Base-by-base conservation (phyloP, 441 rosid species). In the Francoa sonchifolia region DNA sequence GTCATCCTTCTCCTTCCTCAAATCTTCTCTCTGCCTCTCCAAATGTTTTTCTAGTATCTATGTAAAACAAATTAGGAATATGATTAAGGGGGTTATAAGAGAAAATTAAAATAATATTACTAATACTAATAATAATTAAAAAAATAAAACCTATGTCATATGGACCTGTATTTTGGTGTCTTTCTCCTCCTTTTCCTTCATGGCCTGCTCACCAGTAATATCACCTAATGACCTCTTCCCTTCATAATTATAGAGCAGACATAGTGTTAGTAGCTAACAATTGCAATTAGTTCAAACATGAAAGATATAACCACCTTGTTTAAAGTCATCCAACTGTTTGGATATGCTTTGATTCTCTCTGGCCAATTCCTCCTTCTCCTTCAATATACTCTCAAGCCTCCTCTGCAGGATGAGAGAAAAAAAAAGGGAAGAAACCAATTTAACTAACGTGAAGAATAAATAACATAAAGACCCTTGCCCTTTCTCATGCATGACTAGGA, bases 121-220 rank as follows among this genome's bases (percentile, higher is more conserved):
- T n/a, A n/a, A n/a, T n/a, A n/a, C n/a, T n/a, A 38, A 23, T 8
- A 50, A 19, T 2, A 12, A 50, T 25, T 8, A 19, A 32, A 34
- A 29, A 29, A 30, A 51, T 14, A 52, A 29, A n/a, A 23, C 35
- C 8, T 16, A 41, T 14, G 21, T 25, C 23, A 29, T 39, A 11
- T 7, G 33, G 50, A 90, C 98, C 94, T 86, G 95, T 63, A 80
- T 69, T 60, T 73, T 82, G 29, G 79, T 78, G 30, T 89, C 95
- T 63, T 74, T 90, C 55, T 86, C 96, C 60, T 89, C 96, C 65
- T 67, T 89, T 60, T 89, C 97, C 74, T 82, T 82, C 72, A 76
- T 54, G 48, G 69, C 66, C 57, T 77, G 96, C 52, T 90, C 96
- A 42, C 73, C 63, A 50, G 55, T 48, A 44, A 57, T 60, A 69